Base-by-base conservation (phyloP, 225 moss, liverwort and hornwort genomes). In the Ulota crispa region DNA sequence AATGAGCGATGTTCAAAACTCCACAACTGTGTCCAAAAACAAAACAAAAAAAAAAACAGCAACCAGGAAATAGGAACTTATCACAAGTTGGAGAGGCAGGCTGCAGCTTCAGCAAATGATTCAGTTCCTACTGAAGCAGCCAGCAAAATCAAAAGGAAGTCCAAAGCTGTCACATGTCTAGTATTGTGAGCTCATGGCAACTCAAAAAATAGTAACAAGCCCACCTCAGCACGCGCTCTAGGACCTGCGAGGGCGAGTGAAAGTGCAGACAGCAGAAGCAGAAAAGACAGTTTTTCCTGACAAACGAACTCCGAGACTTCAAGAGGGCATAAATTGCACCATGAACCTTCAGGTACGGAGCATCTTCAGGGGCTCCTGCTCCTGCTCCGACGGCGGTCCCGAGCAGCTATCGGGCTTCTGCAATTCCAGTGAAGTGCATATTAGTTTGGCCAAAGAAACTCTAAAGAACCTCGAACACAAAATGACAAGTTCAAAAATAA, bases 321-420 rank as follows among this genome's bases (percentile, higher is more conserved):
- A 83, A 65, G 80, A 43, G 80, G 82, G 83, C 88, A 84, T 73
- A 86, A 80, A 84, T 56, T 79, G 85, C 87, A 81, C 84, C 80
- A 64, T 83, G 82, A 75, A 77, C 78, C 90, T 81, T 82, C 86
- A 61, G 67, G 74, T 45, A 66, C 63, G 15, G 9, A 24, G 18
- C 37, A 64, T 54, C 73, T 78, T 91, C 90, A 99, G 50, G 96
- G 93, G 70, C 96, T 99, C 41, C 95, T 88, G 88, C 99, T 99
- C 81, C 99, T 94, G 87, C 99, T 99, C 45, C 99, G 94, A 83
- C 99, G 99, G 42, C 99, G 99, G 45, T 99, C 99, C 82, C 99
- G 91, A 66, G 81, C 61, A 45, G 89, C 74, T 19, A 93, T 50
- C 18, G 98, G 98, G 79, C 98, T 98, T 87, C 96, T 96, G 93